A percentile compares a stretch with the other conserved stretches of the same genome.
Evolutionary conservation across 345 rosid species (phyloP).

Genomic region (Eucalyptus victrix): DNA sequence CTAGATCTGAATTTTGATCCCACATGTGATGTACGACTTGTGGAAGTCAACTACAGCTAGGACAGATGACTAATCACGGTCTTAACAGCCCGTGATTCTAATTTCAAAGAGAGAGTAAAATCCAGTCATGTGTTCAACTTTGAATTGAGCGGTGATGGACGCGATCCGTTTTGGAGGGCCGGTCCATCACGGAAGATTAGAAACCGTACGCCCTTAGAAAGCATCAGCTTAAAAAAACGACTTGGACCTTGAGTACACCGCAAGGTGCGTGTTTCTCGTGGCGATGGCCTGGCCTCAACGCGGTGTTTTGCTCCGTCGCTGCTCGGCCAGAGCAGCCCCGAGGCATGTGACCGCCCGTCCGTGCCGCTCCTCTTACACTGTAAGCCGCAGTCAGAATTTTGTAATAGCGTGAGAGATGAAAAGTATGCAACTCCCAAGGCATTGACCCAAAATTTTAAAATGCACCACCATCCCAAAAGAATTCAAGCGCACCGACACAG

Average conservation of each 20-base stretch:
- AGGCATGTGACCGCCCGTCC: not conserved
- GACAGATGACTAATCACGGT: not conserved
- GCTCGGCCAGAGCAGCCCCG: not conserved
- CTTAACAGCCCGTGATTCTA: not conserved
- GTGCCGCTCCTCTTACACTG: not conserved
- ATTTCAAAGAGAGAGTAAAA: not conserved
- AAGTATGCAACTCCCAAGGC: not conserved
- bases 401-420: not conserved
- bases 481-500: not conserved
- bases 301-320: not conserved
- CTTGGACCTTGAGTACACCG: not conserved
- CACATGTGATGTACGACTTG: not conserved
- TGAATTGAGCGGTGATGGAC: not conserved
- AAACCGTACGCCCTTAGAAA: not conserved
- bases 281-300: not conserved
- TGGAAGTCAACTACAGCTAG: not conserved
- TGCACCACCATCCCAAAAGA: not conserved
- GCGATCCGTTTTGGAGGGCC: not conserved
- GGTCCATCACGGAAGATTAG: not conserved
- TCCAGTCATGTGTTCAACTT: not conserved
- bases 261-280: not conserved
- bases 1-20: not conserved
- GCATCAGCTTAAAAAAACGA: not conserved
- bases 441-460: not conserved
- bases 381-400: not conserved